Base-by-base conservation (phyloP, 2,329 filamentous ascomycete species). In the Fusarium guadeloupense region DNA sequence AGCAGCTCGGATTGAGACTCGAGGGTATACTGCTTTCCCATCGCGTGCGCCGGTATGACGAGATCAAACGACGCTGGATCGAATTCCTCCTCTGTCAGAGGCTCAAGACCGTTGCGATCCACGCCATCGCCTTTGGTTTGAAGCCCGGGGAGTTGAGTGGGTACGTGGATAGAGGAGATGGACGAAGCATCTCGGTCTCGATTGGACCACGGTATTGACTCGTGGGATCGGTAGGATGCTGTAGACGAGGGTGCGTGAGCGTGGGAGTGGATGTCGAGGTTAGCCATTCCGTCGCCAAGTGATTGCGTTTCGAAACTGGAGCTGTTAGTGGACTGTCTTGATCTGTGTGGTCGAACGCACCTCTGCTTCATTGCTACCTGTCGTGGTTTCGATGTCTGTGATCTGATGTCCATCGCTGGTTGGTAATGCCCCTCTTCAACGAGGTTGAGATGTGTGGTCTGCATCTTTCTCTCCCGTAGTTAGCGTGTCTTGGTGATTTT, bases 1-100 rank as follows among this genome's bases (percentile, higher is more conserved):
- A 92, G 76, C 12, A 85, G 78, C 53, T 89, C 86, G 0, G 87
- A 85, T 38, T 85, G 82, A n/a, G 78, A 76, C 72, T 91, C 89
- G 1, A 92, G 76, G 3, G 83, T 85, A 68, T 85, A 73, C n/a
- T 68, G 64, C 20, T 67, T 67, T 33, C 61, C 62, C 45, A 66
- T 54, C 0, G 54, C 51, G n/a, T 66, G 54, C 7, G 62, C 64
- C 0, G 65, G 65, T 3, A 68, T 62, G 6, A 67, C 62, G 14
- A 67, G 62, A 20, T 67, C 64, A 3, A 67, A 67, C 9, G 65
- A 68, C 9, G 64, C 65, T 0, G 65, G 65, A 8, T 67, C 65
- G n/a, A 61, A 66, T 16, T 67, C 65, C 30, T 67, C 65, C 33
- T 67, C 64, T 2, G 40, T 60, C 48, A 67, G 33, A 1, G 65